Evolutionary conservation across 2,329 filamentous ascomycete species (phyloP).

Genomic region (Penicillium griseofulvum): DNA sequence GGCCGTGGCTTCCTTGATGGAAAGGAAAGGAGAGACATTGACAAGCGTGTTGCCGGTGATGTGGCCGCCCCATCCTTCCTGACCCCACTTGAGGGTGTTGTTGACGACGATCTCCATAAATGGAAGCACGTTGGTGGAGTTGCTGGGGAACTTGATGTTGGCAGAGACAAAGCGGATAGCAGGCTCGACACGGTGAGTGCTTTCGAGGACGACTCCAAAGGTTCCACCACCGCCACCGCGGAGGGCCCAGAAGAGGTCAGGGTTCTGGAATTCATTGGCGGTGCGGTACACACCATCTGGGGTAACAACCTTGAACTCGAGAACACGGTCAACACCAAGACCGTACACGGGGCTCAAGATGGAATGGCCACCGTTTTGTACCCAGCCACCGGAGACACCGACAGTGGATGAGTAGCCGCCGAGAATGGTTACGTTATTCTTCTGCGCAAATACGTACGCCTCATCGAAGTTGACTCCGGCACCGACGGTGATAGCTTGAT

Average conservation of each 20-base stretch:
- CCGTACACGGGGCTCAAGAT: constrained; percentile 29
- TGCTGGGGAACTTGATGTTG: constrained; percentile 19
- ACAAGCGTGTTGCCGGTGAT: constrained; percentile 19
- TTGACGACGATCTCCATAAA: constrained; percentile 24
- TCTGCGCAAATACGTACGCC: constrained; percentile 25
- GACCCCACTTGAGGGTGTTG: constrained; percentile 20
- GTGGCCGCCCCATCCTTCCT: constrained; percentile 25
- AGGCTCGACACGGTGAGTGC: neutral
- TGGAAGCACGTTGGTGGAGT: constrained; percentile 14
- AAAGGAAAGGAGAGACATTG: constrained; percentile 15
- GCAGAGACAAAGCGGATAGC: neutral
- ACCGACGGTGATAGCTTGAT: constrained; percentile 10
- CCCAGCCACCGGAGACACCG: constrained; percentile 25
- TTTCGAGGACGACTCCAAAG: constrained; percentile 17
- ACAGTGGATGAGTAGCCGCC: constrained; percentile 18
- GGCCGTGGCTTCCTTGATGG: constrained; percentile 10
- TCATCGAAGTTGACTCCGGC: constrained; percentile 31
- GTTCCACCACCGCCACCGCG: constrained; percentile 20
- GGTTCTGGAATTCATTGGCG: constrained; percentile 19
- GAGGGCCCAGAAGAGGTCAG: constrained; percentile 23
- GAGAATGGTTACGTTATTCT: constrained; percentile 26
- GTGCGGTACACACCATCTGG: constrained; percentile 15
- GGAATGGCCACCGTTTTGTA: constrained; percentile 30
- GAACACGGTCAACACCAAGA: constrained; percentile 29
- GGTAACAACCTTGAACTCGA: constrained; percentile 29